Conservation (phyloP, 805 yeast genomes). For the Candida silvatica region DNA sequence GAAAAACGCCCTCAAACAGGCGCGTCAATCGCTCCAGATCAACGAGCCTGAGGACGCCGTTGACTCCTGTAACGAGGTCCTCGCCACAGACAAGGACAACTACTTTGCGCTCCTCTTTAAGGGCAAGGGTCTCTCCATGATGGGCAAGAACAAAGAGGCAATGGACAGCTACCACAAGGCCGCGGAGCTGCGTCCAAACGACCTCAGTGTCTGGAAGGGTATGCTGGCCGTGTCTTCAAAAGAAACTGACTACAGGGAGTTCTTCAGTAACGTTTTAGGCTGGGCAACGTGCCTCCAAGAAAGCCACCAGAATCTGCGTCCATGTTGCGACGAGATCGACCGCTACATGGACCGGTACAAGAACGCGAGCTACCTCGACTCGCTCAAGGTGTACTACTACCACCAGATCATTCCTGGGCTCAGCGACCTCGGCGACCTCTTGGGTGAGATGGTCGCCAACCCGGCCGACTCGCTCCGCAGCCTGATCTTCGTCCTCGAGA, state of each 20-base stretch:
- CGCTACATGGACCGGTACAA: constrained; percentile 30
- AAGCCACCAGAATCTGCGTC: constrained; percentile 38
- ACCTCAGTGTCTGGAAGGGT: constrained; percentile 78
- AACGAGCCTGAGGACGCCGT: constrained; percentile 58
- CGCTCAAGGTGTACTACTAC: constrained; percentile 38
- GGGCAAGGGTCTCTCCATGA: constrained; percentile 58
- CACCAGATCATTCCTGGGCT: constrained; percentile 45
- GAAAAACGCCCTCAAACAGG: constrained; percentile 33
- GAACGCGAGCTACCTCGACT: constrained; percentile 13
- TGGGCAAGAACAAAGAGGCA: constrained; percentile 31
- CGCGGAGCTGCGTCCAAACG: constrained; percentile 37
- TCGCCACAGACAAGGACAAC: constrained; percentile 46
- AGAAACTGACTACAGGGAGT: constrained; percentile 29
- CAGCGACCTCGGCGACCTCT: constrained; percentile 39
- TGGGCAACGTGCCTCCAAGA: constrained; percentile 33
- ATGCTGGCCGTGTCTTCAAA: constrained; percentile 37
- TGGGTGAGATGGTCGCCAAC: constrained; percentile 37
- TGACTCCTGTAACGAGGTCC: constrained; percentile 43
- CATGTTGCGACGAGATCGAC: constrained; percentile 38
- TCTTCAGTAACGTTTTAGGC: constrained; percentile 38
- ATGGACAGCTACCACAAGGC: constrained; percentile 38
- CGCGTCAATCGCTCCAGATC: constrained; percentile 41
- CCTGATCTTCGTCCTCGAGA: constrained; percentile 32
- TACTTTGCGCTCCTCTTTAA: constrained; percentile 62
- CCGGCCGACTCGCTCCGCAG: constrained; percentile 36